Percentiles rank a stretch among this genome's conserved stretches.
phyloP scores from a whole-genome alignment of 208 protist genomes.

The Wallacemonas sp. region DNA sequence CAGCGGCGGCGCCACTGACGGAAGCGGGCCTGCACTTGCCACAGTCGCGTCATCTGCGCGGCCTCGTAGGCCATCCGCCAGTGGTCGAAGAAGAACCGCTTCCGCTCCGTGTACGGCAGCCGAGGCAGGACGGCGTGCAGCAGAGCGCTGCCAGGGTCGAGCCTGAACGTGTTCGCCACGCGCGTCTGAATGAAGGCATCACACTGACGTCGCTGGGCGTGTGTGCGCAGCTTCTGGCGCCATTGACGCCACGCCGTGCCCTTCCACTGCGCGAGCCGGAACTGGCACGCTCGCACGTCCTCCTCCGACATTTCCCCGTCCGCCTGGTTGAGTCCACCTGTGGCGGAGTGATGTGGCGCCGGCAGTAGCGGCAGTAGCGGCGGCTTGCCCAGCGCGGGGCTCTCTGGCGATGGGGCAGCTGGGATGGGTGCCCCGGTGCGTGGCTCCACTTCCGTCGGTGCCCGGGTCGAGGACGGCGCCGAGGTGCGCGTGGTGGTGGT shows the following conservation, averaged over 20 bases:
- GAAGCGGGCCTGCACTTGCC: conserved; percentile 11
- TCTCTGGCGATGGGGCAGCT: background rate
- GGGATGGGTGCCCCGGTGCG: background rate
- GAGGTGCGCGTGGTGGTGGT: background rate
- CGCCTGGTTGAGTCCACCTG: background rate
- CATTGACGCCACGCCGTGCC: background rate
- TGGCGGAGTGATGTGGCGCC: background rate
- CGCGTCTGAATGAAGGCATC: conserved; percentile 2
- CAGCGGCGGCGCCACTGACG: conserved; percentile 9
- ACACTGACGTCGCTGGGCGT: background rate
- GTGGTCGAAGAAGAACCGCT: conserved; percentile 44
- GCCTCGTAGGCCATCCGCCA: conserved; percentile 32
- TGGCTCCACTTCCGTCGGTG: background rate
- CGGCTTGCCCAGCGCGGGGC: background rate
- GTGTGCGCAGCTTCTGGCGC: background rate
- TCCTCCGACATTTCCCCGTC: background rate
- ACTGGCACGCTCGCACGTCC: background rate
- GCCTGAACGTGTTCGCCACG: background rate
- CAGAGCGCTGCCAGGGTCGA: background rate
- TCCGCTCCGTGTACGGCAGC: conserved; percentile 45
- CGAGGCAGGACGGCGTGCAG: conserved; percentile 20
- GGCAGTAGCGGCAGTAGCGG: background rate
- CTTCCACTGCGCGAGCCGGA: conserved; percentile 11
- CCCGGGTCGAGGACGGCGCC: background rate
- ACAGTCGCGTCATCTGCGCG: background rate